A percentile compares a stretch with the other conserved stretches of the same genome.
Evolutionary conservation across 225 moss, liverwort and hornwort species (phyloP).

Genomic region (Thuidium tamariscinum): DNA sequence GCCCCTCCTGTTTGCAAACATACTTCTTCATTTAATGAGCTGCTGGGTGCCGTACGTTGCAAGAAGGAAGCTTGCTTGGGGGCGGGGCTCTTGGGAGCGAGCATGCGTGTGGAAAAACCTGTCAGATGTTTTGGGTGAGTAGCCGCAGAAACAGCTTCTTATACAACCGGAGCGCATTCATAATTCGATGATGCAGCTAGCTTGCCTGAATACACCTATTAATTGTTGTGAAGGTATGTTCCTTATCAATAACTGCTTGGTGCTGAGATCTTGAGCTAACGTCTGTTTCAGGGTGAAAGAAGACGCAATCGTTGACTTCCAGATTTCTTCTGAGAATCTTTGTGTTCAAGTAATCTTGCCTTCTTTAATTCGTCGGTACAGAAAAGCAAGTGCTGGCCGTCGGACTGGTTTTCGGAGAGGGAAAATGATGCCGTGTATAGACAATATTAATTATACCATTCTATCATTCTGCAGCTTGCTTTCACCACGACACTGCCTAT

Average conservation of each 20-base stretch:
- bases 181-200: neutral
- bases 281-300: neutral
- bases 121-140: constrained; percentile 28
- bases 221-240: neutral
- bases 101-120: constrained; percentile 47
- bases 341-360: too few species aligned
- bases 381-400: neutral
- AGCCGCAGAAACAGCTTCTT: constrained; percentile 21
- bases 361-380: neutral
- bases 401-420: neutral
- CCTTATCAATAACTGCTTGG: neutral
- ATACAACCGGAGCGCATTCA: constrained; percentile 16
- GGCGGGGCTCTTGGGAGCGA: constrained; percentile 19
- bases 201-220: neutral
- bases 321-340: too few species aligned
- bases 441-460: neutral
- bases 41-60: neutral
- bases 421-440: neutral
- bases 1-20: neutral
- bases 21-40: neutral
- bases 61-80: neutral
- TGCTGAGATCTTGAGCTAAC: neutral
- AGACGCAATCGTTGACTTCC: too few species aligned
- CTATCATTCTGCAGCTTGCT: neutral
- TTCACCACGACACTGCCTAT: neutral